Conservation (phyloP, 2,329 filamentous ascomycete species). For the Sphaceloma murrayae region DNA sequence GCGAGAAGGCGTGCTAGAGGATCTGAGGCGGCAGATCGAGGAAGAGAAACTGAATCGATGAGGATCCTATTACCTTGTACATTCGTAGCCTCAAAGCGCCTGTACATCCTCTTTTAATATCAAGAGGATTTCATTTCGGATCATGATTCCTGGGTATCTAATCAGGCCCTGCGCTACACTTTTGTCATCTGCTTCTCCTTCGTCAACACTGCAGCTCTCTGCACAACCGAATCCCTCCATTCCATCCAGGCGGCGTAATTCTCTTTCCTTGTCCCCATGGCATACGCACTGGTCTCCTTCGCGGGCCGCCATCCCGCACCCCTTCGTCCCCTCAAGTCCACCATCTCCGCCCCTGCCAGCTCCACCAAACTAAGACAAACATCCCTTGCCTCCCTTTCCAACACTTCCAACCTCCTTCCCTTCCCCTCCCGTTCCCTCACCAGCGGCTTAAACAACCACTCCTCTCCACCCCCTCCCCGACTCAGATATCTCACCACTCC, state of each 20-base stretch:
- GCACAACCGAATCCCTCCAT: constrained; percentile 28
- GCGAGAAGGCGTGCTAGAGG: constrained; percentile 64
- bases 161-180: neutral
- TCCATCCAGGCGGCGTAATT: constrained; percentile 46
- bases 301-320: constrained; percentile 54
- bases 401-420: constrained; percentile 44
- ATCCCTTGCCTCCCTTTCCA: constrained; percentile 54
- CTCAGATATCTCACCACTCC: constrained; percentile 55
- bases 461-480: constrained; percentile 53
- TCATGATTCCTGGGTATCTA: constrained; percentile 13
- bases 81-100: neutral
- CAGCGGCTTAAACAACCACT: constrained; percentile 58
- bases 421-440: constrained; percentile 25
- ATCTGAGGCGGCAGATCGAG: constrained; percentile 73
- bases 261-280: constrained; percentile 55
- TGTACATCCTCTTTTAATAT: neutral
- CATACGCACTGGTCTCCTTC: constrained; percentile 54
- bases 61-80: neutral
- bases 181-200: neutral
- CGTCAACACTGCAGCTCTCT: constrained; percentile 6
- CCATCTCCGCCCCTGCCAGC: constrained; percentile 50
- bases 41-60: constrained; percentile 47
- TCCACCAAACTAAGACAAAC: constrained; percentile 55
- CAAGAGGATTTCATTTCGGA: neutral
- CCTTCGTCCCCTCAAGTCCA: constrained; percentile 42